A percentile compares a stretch with the other conserved stretches of the same genome.
These are phyloP conservation scores for Umbelopsis isabellina DNA, from an alignment of 192 early-diverging fungal species.

Conservation along the genomic window DNA sequence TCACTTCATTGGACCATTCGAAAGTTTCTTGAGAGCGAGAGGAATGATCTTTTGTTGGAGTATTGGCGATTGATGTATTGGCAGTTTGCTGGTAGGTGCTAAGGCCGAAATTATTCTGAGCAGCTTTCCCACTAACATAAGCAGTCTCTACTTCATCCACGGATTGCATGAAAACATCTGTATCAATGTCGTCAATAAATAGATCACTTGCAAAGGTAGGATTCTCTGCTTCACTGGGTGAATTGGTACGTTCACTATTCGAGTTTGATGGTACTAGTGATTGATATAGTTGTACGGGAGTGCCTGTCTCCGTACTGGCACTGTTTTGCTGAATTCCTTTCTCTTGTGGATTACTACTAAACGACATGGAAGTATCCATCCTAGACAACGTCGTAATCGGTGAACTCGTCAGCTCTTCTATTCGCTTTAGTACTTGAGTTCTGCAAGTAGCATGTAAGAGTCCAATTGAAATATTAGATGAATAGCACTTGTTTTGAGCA, in stretches of 20 bases:
- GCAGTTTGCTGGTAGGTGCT: not conserved
- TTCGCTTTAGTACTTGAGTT: not conserved
- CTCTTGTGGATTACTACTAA: not conserved
- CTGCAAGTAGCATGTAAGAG: not conserved
- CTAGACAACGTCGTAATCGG: too few relatives aligned
- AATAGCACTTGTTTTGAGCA: not conserved
- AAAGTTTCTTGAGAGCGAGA: constrained; percentile 30
- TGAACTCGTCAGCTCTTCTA: not conserved
- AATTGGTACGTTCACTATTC: not conserved
- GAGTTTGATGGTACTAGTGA: not conserved
- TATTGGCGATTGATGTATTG: not conserved
- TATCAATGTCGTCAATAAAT: constrained; percentile 7
- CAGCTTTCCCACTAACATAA: not conserved
- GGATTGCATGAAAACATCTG: constrained; percentile 7
- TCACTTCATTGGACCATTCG: constrained; percentile 77
- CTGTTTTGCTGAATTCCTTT: not conserved
- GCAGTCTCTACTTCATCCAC: constrained; percentile 9
- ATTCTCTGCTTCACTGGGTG: not conserved
- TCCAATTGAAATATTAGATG: not conserved
- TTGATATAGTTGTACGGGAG: not conserved
- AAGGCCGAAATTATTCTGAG: not conserved
- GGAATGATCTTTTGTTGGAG: not conserved
- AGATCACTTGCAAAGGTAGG: not conserved
- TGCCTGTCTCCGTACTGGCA: not conserved
- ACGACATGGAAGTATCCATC: too few relatives aligned